These are phyloP conservation scores for Pythium rishiriense DNA, from an alignment of 352 stramenopile species.

Conservation along the genomic window DNA sequence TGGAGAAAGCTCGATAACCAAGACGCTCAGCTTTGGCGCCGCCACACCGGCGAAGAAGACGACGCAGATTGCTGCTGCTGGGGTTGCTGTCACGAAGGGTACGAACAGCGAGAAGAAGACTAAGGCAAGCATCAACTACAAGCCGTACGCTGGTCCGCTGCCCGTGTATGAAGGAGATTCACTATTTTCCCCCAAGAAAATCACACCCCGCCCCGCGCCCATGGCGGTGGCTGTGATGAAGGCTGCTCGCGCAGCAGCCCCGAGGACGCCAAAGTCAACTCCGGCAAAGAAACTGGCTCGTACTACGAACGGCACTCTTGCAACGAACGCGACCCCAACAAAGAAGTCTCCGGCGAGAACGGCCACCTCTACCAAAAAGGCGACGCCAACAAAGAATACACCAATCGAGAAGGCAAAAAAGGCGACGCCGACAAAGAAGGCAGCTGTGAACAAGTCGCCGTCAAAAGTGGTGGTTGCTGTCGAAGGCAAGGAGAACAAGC, in stretches of 20 bases:
- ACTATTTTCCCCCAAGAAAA: conserved; percentile 52
- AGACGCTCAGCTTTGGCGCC: conserved; percentile 26
- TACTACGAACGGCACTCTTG: conserved; percentile 20
- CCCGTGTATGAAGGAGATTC: conserved; percentile 61
- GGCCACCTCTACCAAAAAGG: conserved; percentile 4
- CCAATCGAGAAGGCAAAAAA: conserved; percentile 26
- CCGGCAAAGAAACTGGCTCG: neutral
- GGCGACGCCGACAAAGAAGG: conserved; percentile 7
- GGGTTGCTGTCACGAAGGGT: neutral
- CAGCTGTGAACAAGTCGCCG: conserved; percentile 10
- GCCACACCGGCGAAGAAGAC: conserved; percentile 9
- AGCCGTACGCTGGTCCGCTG: conserved; percentile 66
- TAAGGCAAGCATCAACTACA: conserved; percentile 38
- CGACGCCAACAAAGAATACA: conserved; percentile 4
- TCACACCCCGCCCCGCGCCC: conserved; percentile 28
- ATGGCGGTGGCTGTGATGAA: conserved; percentile 32
- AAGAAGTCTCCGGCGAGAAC: conserved; percentile 18
- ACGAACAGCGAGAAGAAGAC: conserved; percentile 5
- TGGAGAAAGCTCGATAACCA: conserved; percentile 2
- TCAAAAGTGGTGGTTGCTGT: neutral
- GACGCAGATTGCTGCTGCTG: neutral
- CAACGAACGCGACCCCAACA: conserved; percentile 6
- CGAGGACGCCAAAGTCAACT: conserved; percentile 11
- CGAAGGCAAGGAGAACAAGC: conserved; percentile 10
- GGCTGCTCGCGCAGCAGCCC: conserved; percentile 12